Evolutionary conservation across 306 rosid genomes (phyloP).

Genomic region (Cucumis cinereus): DNA sequence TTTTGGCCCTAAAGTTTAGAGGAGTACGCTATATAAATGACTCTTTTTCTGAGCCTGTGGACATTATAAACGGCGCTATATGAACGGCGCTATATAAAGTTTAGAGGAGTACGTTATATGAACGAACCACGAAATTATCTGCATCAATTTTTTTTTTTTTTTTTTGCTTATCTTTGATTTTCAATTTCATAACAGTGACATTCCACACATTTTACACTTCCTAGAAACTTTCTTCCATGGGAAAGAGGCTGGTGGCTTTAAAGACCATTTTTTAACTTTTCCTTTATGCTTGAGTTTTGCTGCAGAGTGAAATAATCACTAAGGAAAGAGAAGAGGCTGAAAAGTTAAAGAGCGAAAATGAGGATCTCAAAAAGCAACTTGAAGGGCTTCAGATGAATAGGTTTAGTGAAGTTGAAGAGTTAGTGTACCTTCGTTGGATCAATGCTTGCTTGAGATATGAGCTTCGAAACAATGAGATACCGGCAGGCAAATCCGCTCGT

Average conservation of each 20-base stretch:
- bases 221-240: not conserved
- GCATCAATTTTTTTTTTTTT: too few species aligned
- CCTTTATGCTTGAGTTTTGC: not conserved
- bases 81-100: too few species aligned
- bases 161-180: too few species aligned
- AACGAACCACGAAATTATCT: too few species aligned
- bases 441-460: constrained; percentile 92
- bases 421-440: constrained; percentile 95
- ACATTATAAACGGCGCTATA: too few species aligned
- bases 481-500: constrained; percentile 70
- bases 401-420: constrained; percentile 92
- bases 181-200: too few species aligned
- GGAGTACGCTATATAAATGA: too few species aligned
- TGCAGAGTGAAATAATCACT: constrained; percentile 70
- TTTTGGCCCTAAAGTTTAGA: too few species aligned
- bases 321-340: constrained; percentile 46
- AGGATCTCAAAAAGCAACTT: constrained; percentile 80
- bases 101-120: too few species aligned
- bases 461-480: constrained; percentile 60
- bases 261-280: not conserved
- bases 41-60: too few species aligned
- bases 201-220: not conserved
- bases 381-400: constrained; percentile 91
- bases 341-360: constrained; percentile 62
- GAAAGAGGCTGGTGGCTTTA: not conserved